A percentile compares a stretch with the other conserved stretches of the same genome.
Evolutionary conservation across 2,329 filamentous ascomycete species (phyloP).

Genomic region (Neonectria neomacrospora): DNA sequence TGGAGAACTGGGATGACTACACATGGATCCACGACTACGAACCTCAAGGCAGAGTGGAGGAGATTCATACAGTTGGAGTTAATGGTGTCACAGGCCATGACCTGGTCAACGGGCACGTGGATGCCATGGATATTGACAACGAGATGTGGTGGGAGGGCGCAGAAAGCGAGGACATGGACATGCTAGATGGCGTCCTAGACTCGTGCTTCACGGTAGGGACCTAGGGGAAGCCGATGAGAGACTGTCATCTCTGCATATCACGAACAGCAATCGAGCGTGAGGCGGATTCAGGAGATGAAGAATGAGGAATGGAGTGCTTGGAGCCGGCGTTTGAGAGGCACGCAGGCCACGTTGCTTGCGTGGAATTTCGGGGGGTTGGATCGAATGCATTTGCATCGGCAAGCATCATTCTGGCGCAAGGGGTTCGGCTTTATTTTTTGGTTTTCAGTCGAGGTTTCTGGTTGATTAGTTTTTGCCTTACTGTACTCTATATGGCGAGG

Average conservation of each 20-base stretch:
- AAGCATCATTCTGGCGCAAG: slow-evolving; percentile 43
- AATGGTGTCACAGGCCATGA: slow-evolving; percentile 52
- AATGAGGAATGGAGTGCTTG: slow-evolving; percentile 35
- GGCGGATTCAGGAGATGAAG: slow-evolving; percentile 2
- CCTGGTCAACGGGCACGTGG: slow-evolving; percentile 61
- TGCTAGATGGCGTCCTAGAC: slow-evolving; percentile 67
- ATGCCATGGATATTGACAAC: slow-evolving; percentile 69
- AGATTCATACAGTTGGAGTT: slow-evolving; percentile 45
- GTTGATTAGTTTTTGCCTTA: slow-evolving; percentile 11
- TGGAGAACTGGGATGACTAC: slow-evolving; percentile 74
- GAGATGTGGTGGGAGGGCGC: slow-evolving; percentile 73
- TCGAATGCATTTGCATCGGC: slow-evolving; percentile 40
- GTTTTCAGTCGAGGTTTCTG: slow-evolving; percentile 20
- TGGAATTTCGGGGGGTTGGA: slow-evolving; percentile 26
- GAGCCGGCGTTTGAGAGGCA: slow-evolving; percentile 42
- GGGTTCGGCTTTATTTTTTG: slow-evolving; percentile 28
- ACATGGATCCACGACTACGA: slow-evolving; percentile 59
- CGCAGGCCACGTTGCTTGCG: slow-evolving; percentile 24
- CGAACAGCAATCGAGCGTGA: neutral
- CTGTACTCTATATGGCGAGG: slow-evolving; percentile 36
- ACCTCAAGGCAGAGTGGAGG: slow-evolving; percentile 40
- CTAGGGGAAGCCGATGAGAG: slow-evolving; percentile 26
- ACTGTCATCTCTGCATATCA: neutral
- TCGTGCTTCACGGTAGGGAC: slow-evolving; percentile 63
- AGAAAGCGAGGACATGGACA: slow-evolving; percentile 60